Evolutionary conservation across 2,329 filamentous ascomycete species (phyloP), one percentile per base, ranked within the genome.

Genomic region (Penicillium sp.): DNA sequence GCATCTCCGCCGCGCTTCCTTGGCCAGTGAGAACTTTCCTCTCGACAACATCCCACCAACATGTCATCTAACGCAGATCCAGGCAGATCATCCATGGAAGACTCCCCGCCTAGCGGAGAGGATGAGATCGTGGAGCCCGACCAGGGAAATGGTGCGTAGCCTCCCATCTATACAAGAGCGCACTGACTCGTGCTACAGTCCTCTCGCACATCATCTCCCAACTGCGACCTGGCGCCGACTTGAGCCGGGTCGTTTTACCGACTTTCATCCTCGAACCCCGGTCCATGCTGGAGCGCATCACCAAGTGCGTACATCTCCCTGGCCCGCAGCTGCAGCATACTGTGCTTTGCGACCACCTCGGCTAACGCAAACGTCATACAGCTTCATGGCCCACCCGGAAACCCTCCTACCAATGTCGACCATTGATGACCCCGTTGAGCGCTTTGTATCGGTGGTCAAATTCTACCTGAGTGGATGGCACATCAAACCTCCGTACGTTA

Each of bases 381-480:
- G 92, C 81, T 99, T 99, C 82, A 99, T 99, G 94, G 95, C 93
- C 67, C 94, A 99, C 72, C 94, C 94, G 39, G 94, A 99, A 76
- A 95, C 92, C 69, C 87, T 99, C 31, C 85, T 99, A 4, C 88
- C 89, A 32, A 94, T 97, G 74, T 85, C 93, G 43, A 79, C 85
- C 44, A 90, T 97, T 65, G 90, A 97, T 48, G 93, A 99, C 69
- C 93, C 94, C 1, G 80, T 91, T 53, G 81, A 93, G 68, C 86
- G 94, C 72, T 99, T 99, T 70, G 86, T 97, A 29, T 90, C 92
- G 13, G 94, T 99, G 47, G 91, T 97, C 71, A 97, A 95, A 76
- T 99, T 99, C 75, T 99, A 99, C 75, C 81, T 99, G 43, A 96
- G 92, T 74, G 94, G 94, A 67, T 99, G 94, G 94, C 94, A 99